phyloP scores from a whole-genome alignment of 2,329 filamentous ascomycete species.

The Aspergillus caelatus region DNA sequence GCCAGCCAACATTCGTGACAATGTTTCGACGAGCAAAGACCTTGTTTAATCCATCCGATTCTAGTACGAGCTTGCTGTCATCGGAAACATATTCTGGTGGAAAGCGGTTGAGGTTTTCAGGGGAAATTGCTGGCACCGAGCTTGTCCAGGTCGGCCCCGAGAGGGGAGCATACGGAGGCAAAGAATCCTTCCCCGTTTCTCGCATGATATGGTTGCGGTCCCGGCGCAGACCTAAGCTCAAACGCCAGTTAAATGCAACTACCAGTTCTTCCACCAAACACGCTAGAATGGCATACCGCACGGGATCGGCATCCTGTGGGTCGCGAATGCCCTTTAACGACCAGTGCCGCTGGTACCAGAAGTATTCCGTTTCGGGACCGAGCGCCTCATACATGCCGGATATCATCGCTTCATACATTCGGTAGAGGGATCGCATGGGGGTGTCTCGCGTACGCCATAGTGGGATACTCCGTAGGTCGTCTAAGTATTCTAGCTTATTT shows the following conservation, averaged over 20 bases:
- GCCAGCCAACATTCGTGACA: slow-evolving; percentile 29
- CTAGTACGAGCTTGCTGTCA: slow-evolving; percentile 24
- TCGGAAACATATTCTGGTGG: slow-evolving; percentile 18
- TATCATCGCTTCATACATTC: slow-evolving; percentile 29
- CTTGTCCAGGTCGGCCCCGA: slow-evolving; percentile 22
- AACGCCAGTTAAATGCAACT: slow-evolving; percentile 29
- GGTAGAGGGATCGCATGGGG: slow-evolving; percentile 32
- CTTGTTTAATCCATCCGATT: slow-evolving; percentile 20
- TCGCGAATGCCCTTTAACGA: slow-evolving; percentile 25
- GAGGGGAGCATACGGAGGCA: slow-evolving; percentile 26
- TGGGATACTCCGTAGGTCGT: slow-evolving; percentile 29
- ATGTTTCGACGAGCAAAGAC: slow-evolving; percentile 29
- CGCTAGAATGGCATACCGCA: slow-evolving; percentile 32
- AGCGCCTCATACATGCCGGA: slow-evolving; percentile 24
- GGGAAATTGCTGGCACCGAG: slow-evolving; percentile 18
- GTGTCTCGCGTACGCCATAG: slow-evolving; percentile 33
- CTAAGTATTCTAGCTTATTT: slow-evolving; percentile 20
- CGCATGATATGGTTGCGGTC: slow-evolving; percentile 29
- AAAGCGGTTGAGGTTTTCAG: slow-evolving; percentile 9
- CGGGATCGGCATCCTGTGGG: slow-evolving; percentile 28
- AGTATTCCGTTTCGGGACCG: slow-evolving; percentile 29
- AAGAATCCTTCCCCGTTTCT: slow-evolving; percentile 22
- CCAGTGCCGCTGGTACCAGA: slow-evolving; percentile 28
- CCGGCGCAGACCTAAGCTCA: slow-evolving; percentile 28
- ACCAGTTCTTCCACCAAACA: slow-evolving; percentile 28